Evolutionary conservation across 1,284 basidiomycete species (phyloP).

Genomic region (Moniliophthora roreri): DNA sequence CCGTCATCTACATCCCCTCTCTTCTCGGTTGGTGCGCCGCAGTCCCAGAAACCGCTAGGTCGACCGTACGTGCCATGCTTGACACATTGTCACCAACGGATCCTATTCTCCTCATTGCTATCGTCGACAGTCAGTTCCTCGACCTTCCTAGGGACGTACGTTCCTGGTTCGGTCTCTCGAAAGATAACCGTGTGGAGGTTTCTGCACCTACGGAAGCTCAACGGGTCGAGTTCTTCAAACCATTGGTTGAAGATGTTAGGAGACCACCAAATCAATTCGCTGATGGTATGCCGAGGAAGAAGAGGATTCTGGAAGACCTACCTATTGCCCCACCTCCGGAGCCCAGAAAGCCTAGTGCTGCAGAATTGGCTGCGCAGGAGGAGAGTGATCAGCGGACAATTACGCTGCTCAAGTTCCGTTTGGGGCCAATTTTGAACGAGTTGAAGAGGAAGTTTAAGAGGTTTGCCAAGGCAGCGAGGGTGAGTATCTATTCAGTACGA

Average conservation of each 20-base stretch:
- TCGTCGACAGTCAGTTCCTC: slow-evolving; percentile 77
- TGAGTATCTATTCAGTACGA: slow-evolving; percentile 36
- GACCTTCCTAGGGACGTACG: slow-evolving; percentile 83
- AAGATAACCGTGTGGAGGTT: slow-evolving; percentile 76
- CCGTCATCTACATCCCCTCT: slow-evolving; percentile 93
- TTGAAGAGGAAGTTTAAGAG: slow-evolving; percentile 93
- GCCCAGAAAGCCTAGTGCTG: slow-evolving; percentile 79
- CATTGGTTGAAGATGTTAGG: slow-evolving; percentile 66
- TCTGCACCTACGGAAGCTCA: slow-evolving; percentile 50
- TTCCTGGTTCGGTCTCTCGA: slow-evolving; percentile 86
- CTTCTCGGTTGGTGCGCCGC: slow-evolving; percentile 85
- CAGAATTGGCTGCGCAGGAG: slow-evolving; percentile 82
- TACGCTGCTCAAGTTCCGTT: slow-evolving; percentile 83
- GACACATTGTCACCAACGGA: slow-evolving; percentile 90
- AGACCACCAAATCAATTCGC: slow-evolving; percentile 88
- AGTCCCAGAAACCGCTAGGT: slow-evolving; percentile 81
- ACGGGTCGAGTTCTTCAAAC: slow-evolving; percentile 78
- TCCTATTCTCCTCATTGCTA: slow-evolving; percentile 87
- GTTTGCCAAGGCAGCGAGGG: slow-evolving; percentile 82
- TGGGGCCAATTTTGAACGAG: slow-evolving; percentile 87
- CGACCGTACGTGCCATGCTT: slow-evolving; percentile 88
- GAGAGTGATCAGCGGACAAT: slow-evolving; percentile 81
- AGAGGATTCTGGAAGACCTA: slow-evolving; percentile 83
- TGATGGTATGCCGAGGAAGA: slow-evolving; percentile 84
- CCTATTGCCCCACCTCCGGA: slow-evolving; percentile 90